Percentiles rank a stretch among this genome's conserved stretches.
These are phyloP conservation scores for Aquilaria agallochum DNA, from an alignment of 441 rosid genomes.

Conservation along the genomic window DNA sequence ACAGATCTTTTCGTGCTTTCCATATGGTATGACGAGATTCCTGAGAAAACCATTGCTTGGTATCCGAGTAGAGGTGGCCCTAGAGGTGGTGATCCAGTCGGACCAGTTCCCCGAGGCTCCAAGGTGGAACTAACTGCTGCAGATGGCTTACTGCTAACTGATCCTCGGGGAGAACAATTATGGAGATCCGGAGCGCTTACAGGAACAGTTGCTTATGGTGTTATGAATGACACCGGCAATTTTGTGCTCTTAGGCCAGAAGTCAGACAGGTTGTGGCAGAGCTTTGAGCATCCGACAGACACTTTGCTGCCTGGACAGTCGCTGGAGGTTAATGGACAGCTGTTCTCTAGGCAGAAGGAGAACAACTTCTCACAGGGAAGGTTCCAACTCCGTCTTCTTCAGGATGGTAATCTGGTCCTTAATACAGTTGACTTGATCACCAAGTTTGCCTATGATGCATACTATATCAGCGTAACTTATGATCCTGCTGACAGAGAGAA, in stretches of 20 bases:
- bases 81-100: not conserved
- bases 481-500: not conserved
- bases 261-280: slow-evolving; percentile 15
- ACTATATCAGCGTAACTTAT: not conserved
- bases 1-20: slow-evolving; percentile 18
- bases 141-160: slow-evolving; percentile 19
- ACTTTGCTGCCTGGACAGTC: slow-evolving; percentile 21
- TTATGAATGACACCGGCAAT: slow-evolving; percentile 26
- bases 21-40: slow-evolving; percentile 29
- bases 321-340: not conserved
- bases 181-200: slow-evolving; percentile 8
- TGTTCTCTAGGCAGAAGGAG: slow-evolving; percentile 6
- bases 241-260: slow-evolving; percentile 14
- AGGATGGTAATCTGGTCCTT: slow-evolving; percentile 11
- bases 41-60: slow-evolving; percentile 28
- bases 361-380: slow-evolving; percentile 12
- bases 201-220: slow-evolving; percentile 8
- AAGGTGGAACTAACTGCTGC: slow-evolving; percentile 10
- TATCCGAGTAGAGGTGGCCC: slow-evolving; percentile 13
- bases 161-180: slow-evolving; percentile 11
- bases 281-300: slow-evolving; percentile 21
- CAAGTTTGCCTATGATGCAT: not conserved
- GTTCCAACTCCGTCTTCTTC: slow-evolving; percentile 12
- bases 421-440: slow-evolving; percentile 9
- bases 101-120: slow-evolving; percentile 12